Percentiles rank a stretch among this genome's conserved stretches.
These are phyloP conservation scores for Pseudozyma pruni DNA, from an alignment of 1,284 basidiomycete genomes.

Conservation along the genomic window DNA sequence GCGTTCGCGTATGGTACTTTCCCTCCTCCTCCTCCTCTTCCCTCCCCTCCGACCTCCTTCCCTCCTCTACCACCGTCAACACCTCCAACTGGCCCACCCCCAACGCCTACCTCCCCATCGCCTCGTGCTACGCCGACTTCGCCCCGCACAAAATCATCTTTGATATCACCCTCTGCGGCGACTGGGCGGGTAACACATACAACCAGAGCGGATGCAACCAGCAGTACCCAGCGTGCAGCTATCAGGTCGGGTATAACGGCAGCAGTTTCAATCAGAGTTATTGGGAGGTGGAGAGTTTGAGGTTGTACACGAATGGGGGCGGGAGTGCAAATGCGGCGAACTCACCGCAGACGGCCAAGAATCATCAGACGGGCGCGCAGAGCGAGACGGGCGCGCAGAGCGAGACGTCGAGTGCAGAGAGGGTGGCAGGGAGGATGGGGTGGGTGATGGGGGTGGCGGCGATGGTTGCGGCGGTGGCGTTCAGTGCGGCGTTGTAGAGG, in stretches of 20 bases:
- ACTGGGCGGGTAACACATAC: constrained; percentile 58
- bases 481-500: too few relatives aligned
- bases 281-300: constrained; percentile 56
- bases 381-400: too few relatives aligned
- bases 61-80: constrained; percentile 33
- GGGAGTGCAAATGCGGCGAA: constrained; percentile 37
- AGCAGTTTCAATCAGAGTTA: constrained; percentile 53
- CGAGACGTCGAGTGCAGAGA: constrained; percentile 1
- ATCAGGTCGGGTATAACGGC: constrained; percentile 58
- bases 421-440: too few relatives aligned
- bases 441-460: too few relatives aligned
- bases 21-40: constrained; percentile 23
- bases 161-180: constrained; percentile 64
- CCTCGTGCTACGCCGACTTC: constrained; percentile 57
- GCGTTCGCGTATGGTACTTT: constrained; percentile 65
- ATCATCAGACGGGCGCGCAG: too few relatives aligned
- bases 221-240: constrained; percentile 49
- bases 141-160: constrained; percentile 58
- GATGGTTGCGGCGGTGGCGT: too few relatives aligned
- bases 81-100: constrained; percentile 58
- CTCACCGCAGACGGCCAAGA: constrained; percentile 23
- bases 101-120: constrained; percentile 53
- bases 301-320: constrained; percentile 53
- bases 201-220: constrained; percentile 40
- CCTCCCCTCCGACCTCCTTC: constrained; percentile 51